These are phyloP conservation scores for Pyrenochaeta sp. DNA, from an alignment of 2,329 filamentous ascomycete species.

Conservation along the genomic window DNA sequence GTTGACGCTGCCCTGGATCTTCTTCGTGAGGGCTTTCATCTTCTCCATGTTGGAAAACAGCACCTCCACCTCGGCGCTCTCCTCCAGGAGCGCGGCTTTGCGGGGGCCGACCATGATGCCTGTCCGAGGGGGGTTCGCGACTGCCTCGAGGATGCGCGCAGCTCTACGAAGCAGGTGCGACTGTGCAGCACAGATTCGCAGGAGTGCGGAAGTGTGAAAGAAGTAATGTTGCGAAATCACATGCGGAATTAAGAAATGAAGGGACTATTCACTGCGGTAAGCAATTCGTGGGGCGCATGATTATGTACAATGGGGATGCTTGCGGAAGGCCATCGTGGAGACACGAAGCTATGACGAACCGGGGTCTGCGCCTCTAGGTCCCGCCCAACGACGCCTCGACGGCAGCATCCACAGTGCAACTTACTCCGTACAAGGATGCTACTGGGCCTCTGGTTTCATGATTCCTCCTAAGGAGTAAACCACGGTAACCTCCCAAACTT, in stretches of 20 bases:
- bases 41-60: constrained; percentile 80
- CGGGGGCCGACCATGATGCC: constrained; percentile 61
- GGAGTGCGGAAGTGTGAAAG: too few relatives aligned
- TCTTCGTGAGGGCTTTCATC: constrained; percentile 91
- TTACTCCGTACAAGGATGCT: too few relatives aligned
- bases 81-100: constrained; percentile 67
- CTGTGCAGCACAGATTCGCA: too few relatives aligned
- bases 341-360: constrained; percentile 32
- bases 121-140: constrained; percentile 24
- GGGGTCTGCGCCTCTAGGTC: constrained; percentile 22
- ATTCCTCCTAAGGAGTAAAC: too few relatives aligned
- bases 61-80: constrained; percentile 73
- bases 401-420: neutral
- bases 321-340: constrained; percentile 31
- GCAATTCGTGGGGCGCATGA: neutral
- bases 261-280: constrained; percentile 1
- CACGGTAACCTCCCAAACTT: too few relatives aligned
- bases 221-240: too few relatives aligned
- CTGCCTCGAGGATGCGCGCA: constrained; percentile 24
- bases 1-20: constrained; percentile 87
- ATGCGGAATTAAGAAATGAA: constrained; percentile 1
- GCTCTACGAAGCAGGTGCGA: too few relatives aligned
- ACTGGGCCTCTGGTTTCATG: neutral
- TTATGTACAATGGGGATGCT: constrained; percentile 32
- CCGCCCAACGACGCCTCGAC: neutral